phyloP scores from a whole-genome alignment of 2,329 filamentous ascomycete genomes.

The Byssoonygena ceratinophila region DNA sequence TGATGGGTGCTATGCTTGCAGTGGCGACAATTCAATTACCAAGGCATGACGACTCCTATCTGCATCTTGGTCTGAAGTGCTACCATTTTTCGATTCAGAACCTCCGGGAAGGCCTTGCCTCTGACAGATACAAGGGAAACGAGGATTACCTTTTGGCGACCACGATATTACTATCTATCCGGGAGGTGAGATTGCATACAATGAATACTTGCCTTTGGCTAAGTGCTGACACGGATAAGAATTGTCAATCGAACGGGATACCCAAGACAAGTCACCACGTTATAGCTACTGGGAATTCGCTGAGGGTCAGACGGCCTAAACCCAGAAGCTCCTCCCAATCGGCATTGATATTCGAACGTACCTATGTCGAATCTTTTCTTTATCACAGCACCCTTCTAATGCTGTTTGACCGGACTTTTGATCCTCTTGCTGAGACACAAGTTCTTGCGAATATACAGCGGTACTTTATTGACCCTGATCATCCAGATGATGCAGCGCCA shows the following conservation, averaged over 20 bases:
- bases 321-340: background rate
- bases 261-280: background rate
- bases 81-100: background rate
- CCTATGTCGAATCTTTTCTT: background rate
- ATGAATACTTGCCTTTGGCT: background rate
- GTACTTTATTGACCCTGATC: background rate
- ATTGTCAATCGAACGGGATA: background rate
- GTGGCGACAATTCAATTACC: background rate
- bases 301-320: background rate
- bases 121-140: background rate
- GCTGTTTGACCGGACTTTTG: background rate
- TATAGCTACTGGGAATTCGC: background rate
- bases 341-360: background rate
- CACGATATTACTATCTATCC: background rate
- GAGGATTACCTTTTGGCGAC: background rate
- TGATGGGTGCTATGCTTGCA: background rate
- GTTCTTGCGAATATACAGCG: background rate
- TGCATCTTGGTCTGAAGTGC: background rate
- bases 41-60: background rate
- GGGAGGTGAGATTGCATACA: background rate
- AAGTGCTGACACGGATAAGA: background rate
- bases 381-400: background rate
- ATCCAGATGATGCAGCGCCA: background rate
- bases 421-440: background rate
- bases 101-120: background rate